These are phyloP conservation scores for Phytophthora multivora DNA, from an alignment of 352 stramenopile genomes.

Conservation along the genomic window DNA sequence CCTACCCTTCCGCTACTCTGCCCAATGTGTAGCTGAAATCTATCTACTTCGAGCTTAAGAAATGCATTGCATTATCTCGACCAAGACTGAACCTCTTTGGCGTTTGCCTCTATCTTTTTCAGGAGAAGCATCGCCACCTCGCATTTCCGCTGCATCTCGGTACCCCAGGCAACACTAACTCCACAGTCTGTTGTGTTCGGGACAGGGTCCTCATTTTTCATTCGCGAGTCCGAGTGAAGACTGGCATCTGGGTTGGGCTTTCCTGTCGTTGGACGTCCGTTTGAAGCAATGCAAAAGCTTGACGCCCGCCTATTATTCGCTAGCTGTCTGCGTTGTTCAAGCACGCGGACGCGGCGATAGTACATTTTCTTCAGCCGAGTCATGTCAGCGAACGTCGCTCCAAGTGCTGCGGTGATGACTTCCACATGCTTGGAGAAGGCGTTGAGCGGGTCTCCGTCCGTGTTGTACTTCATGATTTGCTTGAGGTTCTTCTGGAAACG, in stretches of 20 bases:
- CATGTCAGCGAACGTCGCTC: constrained; percentile 61
- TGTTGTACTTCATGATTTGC: constrained; percentile 83
- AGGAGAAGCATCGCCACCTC: constrained; percentile 50
- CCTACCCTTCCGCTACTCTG: no score
- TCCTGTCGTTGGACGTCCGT: constrained; percentile 11
- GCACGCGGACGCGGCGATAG: constrained; percentile 33
- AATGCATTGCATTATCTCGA: constrained; percentile 3
- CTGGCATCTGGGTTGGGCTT: not conserved
- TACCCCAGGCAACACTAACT: constrained; percentile 30
- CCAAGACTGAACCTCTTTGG: constrained; percentile 23
- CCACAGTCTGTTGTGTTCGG: not conserved
- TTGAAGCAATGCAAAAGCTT: constrained; percentile 22
- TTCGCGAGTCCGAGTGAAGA: no score
- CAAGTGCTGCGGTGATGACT: constrained; percentile 69
- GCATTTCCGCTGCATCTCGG: constrained; percentile 50
- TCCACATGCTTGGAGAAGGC: constrained; percentile 72
- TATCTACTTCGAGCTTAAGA: constrained; percentile 2
- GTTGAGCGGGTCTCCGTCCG: constrained; percentile 70
- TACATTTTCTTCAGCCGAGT: constrained; percentile 59
- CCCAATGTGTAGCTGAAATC: no score
- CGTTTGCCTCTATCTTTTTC: constrained; percentile 47
- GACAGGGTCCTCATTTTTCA: not conserved
- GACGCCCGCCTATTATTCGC: constrained; percentile 10
- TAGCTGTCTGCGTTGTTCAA: constrained; percentile 22
- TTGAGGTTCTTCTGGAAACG: constrained; percentile 72